Conservation (phyloP, 345 rosid genomes). For the Bretschneidera sinensis region DNA sequence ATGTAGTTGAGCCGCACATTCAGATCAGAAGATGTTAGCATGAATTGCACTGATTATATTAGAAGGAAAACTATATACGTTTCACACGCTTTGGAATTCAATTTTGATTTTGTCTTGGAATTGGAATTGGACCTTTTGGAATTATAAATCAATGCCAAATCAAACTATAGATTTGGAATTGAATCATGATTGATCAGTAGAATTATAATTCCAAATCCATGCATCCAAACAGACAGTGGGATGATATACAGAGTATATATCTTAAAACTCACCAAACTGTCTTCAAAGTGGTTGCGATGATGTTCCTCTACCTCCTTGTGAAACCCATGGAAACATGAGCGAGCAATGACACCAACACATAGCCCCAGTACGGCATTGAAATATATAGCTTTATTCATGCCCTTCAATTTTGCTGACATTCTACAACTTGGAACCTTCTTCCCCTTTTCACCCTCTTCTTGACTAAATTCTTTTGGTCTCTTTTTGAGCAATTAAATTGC, state of each 20-base stretch:
- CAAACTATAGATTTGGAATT: too few relatives aligned
- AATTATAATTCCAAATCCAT: too few relatives aligned
- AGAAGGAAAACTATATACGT: too few relatives aligned
- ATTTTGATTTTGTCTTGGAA: too few relatives aligned
- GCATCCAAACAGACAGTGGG: too few relatives aligned
- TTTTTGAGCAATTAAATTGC: not conserved
- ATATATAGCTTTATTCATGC: not conserved
- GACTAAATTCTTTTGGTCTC: not conserved
- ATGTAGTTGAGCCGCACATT: conserved; percentile 1
- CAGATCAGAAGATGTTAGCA: too few relatives aligned
- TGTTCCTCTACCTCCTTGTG: conserved; percentile 10
- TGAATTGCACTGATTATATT: too few relatives aligned
- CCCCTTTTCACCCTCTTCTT: not conserved
- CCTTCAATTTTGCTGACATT: conserved; percentile 20
- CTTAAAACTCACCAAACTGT: conserved; percentile 18
- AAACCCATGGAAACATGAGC: not conserved
- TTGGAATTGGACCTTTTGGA: too few relatives aligned
- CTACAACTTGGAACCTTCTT: not conserved
- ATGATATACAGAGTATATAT: too few relatives aligned
- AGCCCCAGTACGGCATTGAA: not conserved
- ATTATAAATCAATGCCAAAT: too few relatives aligned
- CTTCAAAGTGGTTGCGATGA: not conserved
- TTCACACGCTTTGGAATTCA: too few relatives aligned
- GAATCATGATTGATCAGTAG: too few relatives aligned
- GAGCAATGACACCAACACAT: conserved; percentile 4